These are phyloP conservation scores for Hevea brasiliensis DNA, from an alignment of 345 rosid species.

Conservation along the genomic window DNA sequence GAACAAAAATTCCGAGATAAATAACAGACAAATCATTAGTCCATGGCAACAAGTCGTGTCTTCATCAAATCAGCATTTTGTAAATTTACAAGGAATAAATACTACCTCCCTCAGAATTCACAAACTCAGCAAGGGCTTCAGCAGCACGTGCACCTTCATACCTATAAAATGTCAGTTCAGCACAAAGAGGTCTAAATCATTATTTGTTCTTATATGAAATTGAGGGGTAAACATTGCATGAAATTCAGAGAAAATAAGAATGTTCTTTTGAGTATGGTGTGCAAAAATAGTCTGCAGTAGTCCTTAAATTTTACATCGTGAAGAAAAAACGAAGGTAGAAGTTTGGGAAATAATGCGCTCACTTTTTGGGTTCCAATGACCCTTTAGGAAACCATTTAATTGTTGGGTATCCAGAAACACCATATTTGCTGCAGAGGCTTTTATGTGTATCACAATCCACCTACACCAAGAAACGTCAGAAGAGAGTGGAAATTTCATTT, in stretches of 20 bases:
- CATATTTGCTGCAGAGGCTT: conserved; percentile 77
- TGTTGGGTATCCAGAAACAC: conserved; percentile 93
- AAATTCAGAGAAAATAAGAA: not conserved
- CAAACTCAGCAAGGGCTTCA: conserved; percentile 81
- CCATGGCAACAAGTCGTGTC: not conserved
- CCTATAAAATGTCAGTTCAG: conserved; percentile 35
- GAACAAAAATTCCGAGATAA: not conserved
- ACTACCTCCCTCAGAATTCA: conserved; percentile 91
- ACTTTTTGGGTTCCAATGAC: conserved; percentile 90
- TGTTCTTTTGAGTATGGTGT: not conserved
- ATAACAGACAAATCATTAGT: not conserved
- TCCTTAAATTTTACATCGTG: not conserved
- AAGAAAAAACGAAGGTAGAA: not conserved
- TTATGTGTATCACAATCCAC: conserved; percentile 98
- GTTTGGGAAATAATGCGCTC: conserved; percentile 23
- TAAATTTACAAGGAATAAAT: not conserved
- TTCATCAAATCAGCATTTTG: not conserved
- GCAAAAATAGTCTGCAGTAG: not conserved
- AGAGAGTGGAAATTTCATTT: not conserved
- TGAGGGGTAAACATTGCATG: not conserved
- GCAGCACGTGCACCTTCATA: conserved; percentile 89
- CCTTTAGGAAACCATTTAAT: conserved; percentile 97
- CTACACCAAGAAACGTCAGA: conserved; percentile 32
- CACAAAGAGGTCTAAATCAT: not conserved
- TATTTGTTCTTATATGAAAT: not conserved